phyloP scores from a whole-genome alignment of 192 early-diverging fungal genomes.

The Umbelopsis sp. region DNA sequence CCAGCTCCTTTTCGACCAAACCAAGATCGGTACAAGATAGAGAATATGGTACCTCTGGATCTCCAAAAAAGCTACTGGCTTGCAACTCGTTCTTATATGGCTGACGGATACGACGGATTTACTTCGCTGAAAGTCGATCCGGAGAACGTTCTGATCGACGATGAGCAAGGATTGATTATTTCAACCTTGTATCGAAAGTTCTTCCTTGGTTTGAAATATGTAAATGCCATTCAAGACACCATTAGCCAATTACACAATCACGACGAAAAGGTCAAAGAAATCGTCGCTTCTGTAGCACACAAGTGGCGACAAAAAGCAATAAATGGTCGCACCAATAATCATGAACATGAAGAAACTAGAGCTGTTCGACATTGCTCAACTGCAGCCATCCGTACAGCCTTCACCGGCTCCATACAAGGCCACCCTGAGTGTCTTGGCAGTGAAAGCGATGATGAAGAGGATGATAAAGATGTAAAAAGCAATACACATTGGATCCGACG shows the following conservation, averaged over 20 bases:
- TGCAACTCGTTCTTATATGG: conserved; percentile 65
- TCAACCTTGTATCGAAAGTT: conserved; percentile 56
- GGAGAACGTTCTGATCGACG: conserved; percentile 55
- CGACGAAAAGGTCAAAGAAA: conserved; percentile 8
- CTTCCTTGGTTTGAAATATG: conserved; percentile 61
- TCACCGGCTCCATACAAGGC: conserved; percentile 21
- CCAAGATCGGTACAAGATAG: conserved; percentile 24
- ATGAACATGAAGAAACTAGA: conserved; percentile 13
- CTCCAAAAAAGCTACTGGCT: conserved; percentile 50
- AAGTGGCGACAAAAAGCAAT: conserved; percentile 24
- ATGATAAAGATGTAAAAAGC: conserved; percentile 33
- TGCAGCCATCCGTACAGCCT: conserved; percentile 24
- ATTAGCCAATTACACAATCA: conserved; percentile 11
- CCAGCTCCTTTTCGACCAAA: conserved; percentile 18
- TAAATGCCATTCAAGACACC: conserved; percentile 53
- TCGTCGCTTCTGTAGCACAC: neutral
- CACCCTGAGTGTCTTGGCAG: conserved; percentile 36
- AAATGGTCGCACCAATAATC: neutral
- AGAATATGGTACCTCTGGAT: conserved; percentile 48
- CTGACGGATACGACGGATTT: conserved; percentile 64
- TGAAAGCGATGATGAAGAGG: conserved; percentile 43
- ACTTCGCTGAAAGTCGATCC: conserved; percentile 38
- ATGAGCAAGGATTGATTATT: conserved; percentile 63
- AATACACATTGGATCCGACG: conserved; percentile 45
- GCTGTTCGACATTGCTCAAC: conserved; percentile 9